Conservation (phyloP, 1,139 yeast species). For the Barnettozyma hawaiiensis region DNA sequence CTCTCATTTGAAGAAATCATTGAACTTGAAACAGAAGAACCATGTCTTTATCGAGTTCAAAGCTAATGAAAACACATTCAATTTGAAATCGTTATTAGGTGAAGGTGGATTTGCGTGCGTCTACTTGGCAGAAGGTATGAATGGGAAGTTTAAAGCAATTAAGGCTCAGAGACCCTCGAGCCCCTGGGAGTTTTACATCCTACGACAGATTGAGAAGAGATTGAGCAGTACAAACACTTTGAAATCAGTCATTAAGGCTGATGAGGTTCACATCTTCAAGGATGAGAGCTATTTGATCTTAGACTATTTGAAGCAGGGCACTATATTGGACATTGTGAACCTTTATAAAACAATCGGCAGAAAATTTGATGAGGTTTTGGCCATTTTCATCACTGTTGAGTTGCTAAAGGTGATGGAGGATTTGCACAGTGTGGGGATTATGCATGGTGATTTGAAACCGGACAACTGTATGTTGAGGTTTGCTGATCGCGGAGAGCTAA, state of each 20-base stretch:
- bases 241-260: slow-evolving; percentile 45
- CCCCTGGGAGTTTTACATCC: slow-evolving; percentile 79
- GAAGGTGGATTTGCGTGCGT: slow-evolving; percentile 80
- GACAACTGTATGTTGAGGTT: slow-evolving; percentile 81
- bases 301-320: slow-evolving; percentile 70
- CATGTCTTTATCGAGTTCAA: slow-evolving; percentile 36
- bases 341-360: slow-evolving; percentile 31
- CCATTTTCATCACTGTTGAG: slow-evolving; percentile 60
- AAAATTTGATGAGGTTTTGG: slow-evolving; percentile 53
- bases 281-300: slow-evolving; percentile 75
- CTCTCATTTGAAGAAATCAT: slow-evolving; percentile 30
- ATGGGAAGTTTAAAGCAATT: slow-evolving; percentile 57
- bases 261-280: slow-evolving; percentile 48
- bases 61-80: slow-evolving; percentile 47
- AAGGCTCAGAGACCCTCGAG: slow-evolving; percentile 70
- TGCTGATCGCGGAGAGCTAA: slow-evolving; percentile 26
- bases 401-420: slow-evolving; percentile 54
- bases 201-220: slow-evolving; percentile 47
- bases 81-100: slow-evolving; percentile 61
- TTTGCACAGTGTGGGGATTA: slow-evolving; percentile 57
- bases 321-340: slow-evolving; percentile 69
- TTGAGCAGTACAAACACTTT: slow-evolving; percentile 27
- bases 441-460: slow-evolving; percentile 85
- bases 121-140: slow-evolving; percentile 62
- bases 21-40: slow-evolving; percentile 26